Base-by-base conservation (phyloP, 768 basidiomycete genomes). In the Brasilioporus rufonigricans region DNA sequence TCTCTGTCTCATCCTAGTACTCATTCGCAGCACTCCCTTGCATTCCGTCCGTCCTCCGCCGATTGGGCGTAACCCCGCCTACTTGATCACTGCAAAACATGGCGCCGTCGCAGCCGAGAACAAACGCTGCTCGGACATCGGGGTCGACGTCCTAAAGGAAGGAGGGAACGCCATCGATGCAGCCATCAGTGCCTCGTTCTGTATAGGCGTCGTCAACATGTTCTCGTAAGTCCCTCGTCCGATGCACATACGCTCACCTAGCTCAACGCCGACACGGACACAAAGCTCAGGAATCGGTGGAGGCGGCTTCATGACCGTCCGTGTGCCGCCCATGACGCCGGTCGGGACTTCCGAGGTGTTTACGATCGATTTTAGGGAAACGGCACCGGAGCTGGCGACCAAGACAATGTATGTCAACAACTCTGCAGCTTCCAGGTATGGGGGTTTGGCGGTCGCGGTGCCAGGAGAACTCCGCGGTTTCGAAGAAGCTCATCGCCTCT, bases 161-260 rank as follows among this genome's bases (percentile, higher is more conserved):
- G 94, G 93, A 26, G 96, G 96, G 18, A 95, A 90, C 63, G 94
- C 95, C 0, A 83, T 96, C 16, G 96, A 98, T 60, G 87, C 96
- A 0, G 88, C 85, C 0, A 84, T 98, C 50, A 82, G 85, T 21
- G 80, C 89, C 0, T 83, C 87, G 0, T 75, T 98, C 24, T 98
- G 96, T 66, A 74, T 75, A 32, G 89, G 90, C 6, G 86, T 91
- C 3, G 83, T 93, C 48, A 94, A 93, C 69, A 92, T 92, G 85
- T 97, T 94, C 68, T 91, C 91, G 80, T 93, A 64, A 66, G 84
- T 79, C 14, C 4, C 16, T 23, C n/a, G 32, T 31, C 32, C 19
- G 11, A 41, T 11, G 11, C 9, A 7, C 14, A 36, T 57, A 18
- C 41, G 33, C 21, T 21, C 24, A 31, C n/a, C 55, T 60, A 13